Percentiles rank a stretch among this genome's conserved stretches.
phyloP scores from a whole-genome alignment of 371 early-diverging fungal genomes.

The Neoconidiobolus thromboides region DNA sequence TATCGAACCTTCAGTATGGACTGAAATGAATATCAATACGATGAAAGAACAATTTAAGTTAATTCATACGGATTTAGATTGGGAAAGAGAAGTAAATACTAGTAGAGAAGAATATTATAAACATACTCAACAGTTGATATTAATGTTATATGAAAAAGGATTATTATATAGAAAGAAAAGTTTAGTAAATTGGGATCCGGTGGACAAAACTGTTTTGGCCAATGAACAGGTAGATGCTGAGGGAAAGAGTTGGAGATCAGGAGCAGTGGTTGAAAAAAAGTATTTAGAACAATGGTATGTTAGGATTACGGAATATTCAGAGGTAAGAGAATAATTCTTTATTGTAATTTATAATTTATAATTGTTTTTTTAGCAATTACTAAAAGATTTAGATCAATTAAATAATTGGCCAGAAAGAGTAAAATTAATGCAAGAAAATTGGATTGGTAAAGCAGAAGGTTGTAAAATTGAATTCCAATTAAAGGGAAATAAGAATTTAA shows the following conservation, averaged over 20 bases:
- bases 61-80: constrained; percentile 69
- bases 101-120: constrained; percentile 71
- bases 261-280: constrained; percentile 77
- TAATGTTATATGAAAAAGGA: constrained; percentile 52
- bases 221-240: constrained; percentile 89
- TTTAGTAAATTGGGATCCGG: constrained; percentile 90
- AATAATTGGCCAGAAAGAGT: constrained; percentile 78
- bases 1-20: constrained; percentile 70
- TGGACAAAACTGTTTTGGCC: constrained; percentile 84
- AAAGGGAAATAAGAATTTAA: not conserved
- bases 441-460: constrained; percentile 80
- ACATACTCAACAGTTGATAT: constrained; percentile 82
- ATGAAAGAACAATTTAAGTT: constrained; percentile 67
- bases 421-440: constrained; percentile 75
- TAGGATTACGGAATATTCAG: constrained; percentile 65
- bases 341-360: too few species aligned
- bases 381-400: constrained; percentile 50
- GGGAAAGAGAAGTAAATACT: constrained; percentile 64
- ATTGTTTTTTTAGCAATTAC: constrained; percentile 27
- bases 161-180: constrained; percentile 77
- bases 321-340: constrained; percentile 19
- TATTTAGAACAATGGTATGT: constrained; percentile 85
- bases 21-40: constrained; percentile 43
- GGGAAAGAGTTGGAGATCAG: constrained; percentile 81
- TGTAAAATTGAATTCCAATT: constrained; percentile 50